Conservation (phyloP, 2,329 filamentous ascomycete species). For the Monosporascus ibericus region DNA sequence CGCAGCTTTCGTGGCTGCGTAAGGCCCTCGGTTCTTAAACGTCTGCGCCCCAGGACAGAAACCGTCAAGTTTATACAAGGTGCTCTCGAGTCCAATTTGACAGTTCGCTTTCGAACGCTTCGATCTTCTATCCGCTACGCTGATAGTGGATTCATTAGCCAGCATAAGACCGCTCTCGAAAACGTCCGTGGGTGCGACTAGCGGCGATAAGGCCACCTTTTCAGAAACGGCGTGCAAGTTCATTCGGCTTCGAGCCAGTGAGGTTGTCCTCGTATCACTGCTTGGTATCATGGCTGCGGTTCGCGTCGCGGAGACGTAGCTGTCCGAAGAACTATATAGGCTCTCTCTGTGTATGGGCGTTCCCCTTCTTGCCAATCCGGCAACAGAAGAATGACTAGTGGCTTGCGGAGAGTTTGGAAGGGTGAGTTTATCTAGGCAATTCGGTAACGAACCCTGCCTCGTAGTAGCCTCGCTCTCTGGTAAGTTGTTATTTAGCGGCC, state of each 20-base stretch:
- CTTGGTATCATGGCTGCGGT: constrained; percentile 9
- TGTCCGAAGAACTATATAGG: constrained; percentile 14
- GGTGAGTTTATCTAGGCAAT: constrained; percentile 10
- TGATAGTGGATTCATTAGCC: constrained; percentile 10
- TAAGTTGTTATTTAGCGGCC: constrained; percentile 11
- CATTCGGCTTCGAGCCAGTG: constrained; percentile 4
- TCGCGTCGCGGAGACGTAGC: constrained; percentile 10
- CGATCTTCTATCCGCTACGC: constrained; percentile 1
- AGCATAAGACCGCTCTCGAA: constrained; percentile 17
- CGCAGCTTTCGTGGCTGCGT: constrained; percentile 27
- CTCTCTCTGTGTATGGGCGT: constrained; percentile 4
- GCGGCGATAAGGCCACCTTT: constrained; percentile 1
- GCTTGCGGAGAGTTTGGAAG: constrained; percentile 7
- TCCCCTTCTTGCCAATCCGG: constrained; percentile 8
- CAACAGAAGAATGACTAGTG: constrained; percentile 3
- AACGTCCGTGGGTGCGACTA: background rate
- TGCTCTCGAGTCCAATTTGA: constrained; percentile 30
- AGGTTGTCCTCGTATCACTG: constrained; percentile 15
- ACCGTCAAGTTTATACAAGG: constrained; percentile 28
- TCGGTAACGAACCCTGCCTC: constrained; percentile 7
- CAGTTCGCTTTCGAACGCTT: constrained; percentile 16
- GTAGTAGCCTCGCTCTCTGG: constrained; percentile 10
- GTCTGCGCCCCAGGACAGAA: constrained; percentile 33
- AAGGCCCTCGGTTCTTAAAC: constrained; percentile 29
- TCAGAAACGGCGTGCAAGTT: background rate